Base-by-base conservation (phyloP, 331 rosid genomes). In the Quercus phellos region DNA sequence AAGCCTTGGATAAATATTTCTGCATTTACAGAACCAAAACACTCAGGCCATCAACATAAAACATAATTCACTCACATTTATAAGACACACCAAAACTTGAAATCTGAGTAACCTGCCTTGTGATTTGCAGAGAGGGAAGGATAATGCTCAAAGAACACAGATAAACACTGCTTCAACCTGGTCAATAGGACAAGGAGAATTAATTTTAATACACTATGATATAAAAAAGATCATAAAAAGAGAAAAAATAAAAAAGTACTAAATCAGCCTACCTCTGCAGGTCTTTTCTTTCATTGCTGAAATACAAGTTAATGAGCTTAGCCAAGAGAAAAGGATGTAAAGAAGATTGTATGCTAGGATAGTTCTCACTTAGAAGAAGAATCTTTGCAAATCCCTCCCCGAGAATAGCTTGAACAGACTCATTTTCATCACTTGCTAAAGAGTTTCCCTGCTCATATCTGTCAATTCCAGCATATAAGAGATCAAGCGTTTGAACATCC, bases 311-410 rank as follows among this genome's bases (percentile, higher is more conserved):
- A 68, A 94, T 76, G 82, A 94, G 94, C 86, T 90, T 91, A 32
- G 89, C 82, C 83, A 94, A 77, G 75, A 92, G 77, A 80, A 91
- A 80, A 43, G 94, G 91, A 80, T 90, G 90, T 82, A 92, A 84
- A 80, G 92, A 83, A 80, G 86, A 54, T 2, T 94, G 86, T 74
- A 94, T 74, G 87, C 89, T 83, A 58, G 91, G 90, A 80, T 87
- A 92, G 58, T 85, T 86, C 80, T 84, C 93, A 83, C 98, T 88
- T 61, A 92, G 77, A 60, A 94, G 97, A 89, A 94, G 98, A 86
- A 94, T 78, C 90, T 94, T 94, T 0, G 96, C 94, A 86, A 92
- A 92, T n/a, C 99, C 99, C 82, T 94, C 99, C 64, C 92, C 96
- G n/a, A 91, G 91, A 79, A 87, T 83, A 60, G 88, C 89, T 81